These are phyloP conservation scores for Diutina neorugosa DNA, from an alignment of 1,139 yeast species.

Conservation along the genomic window DNA sequence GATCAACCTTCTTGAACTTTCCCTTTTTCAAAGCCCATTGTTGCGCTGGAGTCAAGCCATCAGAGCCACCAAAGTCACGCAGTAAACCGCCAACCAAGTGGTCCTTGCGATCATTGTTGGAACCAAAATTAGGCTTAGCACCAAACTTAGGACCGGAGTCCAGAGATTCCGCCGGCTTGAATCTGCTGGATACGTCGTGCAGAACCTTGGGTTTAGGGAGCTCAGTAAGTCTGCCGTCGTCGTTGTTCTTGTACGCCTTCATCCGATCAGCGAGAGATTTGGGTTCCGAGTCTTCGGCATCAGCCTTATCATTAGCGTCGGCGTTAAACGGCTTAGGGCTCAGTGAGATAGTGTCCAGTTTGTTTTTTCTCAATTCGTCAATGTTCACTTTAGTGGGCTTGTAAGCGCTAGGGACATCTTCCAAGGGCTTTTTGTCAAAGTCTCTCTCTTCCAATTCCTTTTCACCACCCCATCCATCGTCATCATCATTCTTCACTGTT, in stretches of 20 bases:
- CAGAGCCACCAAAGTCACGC: constrained; percentile 57
- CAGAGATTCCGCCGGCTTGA: constrained; percentile 20
- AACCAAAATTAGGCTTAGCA: constrained; percentile 11
- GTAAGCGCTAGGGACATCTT: constrained; percentile 52
- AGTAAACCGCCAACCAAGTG: constrained; percentile 52
- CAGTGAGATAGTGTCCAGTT: constrained; percentile 36
- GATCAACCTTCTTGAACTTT: constrained; percentile 15
- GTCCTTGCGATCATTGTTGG: constrained; percentile 17
- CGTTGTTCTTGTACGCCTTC: constrained; percentile 19
- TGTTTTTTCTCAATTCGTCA: constrained; percentile 30
- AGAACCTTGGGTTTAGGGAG: constrained; percentile 55
- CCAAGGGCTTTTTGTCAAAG: constrained; percentile 49
- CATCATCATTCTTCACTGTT: constrained; percentile 18
- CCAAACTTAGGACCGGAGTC: constrained; percentile 42
- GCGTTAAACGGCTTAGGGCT: constrained; percentile 19
- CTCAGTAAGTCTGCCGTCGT: constrained; percentile 43
- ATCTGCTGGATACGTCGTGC: constrained; percentile 42
- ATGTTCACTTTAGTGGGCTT: constrained; percentile 47
- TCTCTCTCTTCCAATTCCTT: constrained; percentile 64
- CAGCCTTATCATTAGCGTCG: background rate
- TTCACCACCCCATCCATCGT: constrained; percentile 56
- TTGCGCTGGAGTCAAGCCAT: constrained; percentile 91
- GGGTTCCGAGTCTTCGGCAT: constrained; percentile 13
- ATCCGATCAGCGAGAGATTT: constrained; percentile 33
- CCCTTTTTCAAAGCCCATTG: constrained; percentile 91